A percentile compares a stretch with the other conserved stretches of the same genome.
Evolutionary conservation across 106 monocot genomes (phyloP).

Genomic region (Dioscorea alata): DNA sequence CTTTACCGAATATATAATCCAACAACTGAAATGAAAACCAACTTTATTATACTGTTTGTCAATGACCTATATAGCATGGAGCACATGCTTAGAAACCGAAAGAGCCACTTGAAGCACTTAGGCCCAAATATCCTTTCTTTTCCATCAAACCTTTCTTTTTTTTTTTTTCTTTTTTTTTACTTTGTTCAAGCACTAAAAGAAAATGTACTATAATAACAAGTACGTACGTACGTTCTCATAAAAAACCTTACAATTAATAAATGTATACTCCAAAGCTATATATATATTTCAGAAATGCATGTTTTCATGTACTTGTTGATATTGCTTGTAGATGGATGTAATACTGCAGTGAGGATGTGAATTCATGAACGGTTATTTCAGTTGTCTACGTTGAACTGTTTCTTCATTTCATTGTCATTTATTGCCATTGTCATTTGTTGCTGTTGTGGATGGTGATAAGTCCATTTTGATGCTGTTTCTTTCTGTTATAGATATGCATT

Average conservation of each 20-base stretch:
- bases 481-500: too few species aligned
- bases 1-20: neutral
- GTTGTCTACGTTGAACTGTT: too few species aligned
- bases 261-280: neutral
- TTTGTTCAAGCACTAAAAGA: neutral
- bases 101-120: constrained; percentile 84
- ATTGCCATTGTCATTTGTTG: too few species aligned
- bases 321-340: constrained; percentile 35
- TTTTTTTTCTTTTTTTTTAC: neutral
- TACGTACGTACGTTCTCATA: too few species aligned
- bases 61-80: constrained; percentile 79
- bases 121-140: constrained; percentile 58
- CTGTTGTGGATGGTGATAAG: too few species aligned
- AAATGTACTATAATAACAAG: constrained; percentile 44
- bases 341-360: constrained; percentile 36
- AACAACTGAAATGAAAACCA: neutral
- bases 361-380: constrained; percentile 6
- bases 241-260: too few species aligned
- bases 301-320: neutral
- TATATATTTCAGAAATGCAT: too few species aligned
- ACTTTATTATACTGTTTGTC: constrained; percentile 1
- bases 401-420: too few species aligned
- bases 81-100: constrained; percentile 67
- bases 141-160: neutral
- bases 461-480: too few species aligned